phyloP scores from a whole-genome alignment of 345 rosid genomes.

The Citrus australasica region DNA sequence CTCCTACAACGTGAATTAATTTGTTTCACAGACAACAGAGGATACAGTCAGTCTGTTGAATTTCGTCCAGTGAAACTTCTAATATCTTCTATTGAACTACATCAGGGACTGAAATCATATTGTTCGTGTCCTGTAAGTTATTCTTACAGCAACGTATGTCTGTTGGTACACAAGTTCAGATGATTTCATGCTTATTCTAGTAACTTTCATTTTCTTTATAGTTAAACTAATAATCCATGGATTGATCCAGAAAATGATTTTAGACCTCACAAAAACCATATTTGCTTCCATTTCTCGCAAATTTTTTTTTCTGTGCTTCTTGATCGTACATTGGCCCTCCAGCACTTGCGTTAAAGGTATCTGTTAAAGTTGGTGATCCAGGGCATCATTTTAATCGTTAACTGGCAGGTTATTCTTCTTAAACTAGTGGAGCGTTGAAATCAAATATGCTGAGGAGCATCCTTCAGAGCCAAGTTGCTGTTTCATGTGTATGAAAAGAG shows the following conservation, averaged over 20 bases:
- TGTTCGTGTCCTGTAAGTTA: constrained; percentile 85
- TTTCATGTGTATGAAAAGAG: not conserved
- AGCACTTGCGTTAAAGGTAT: not conserved
- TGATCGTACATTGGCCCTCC: not conserved
- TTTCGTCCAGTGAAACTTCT: constrained; percentile 74
- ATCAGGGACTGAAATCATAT: constrained; percentile 70
- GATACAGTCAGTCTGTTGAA: constrained; percentile 61
- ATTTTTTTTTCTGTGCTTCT: not conserved
- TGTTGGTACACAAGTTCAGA: not conserved
- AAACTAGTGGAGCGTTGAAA: constrained; percentile 35
- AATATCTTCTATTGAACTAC: constrained; percentile 60
- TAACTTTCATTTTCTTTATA: not conserved
- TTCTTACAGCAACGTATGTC: not conserved
- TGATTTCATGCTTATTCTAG: not conserved
- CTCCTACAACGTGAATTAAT: constrained; percentile 61
- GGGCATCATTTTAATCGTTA: not conserved
- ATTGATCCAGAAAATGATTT: not conserved
- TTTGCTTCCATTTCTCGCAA: not conserved
- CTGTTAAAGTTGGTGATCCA: not conserved
- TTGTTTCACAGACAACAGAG: constrained; percentile 63
- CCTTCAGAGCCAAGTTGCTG: constrained; percentile 4
- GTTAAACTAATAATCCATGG: not conserved
- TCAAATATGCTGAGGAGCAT: not conserved
- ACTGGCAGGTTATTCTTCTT: constrained; percentile 38
- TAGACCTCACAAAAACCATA: not conserved